Base-by-base conservation (phyloP, 768 basidiomycete genomes). In the Pulveroboletus sp. region DNA sequence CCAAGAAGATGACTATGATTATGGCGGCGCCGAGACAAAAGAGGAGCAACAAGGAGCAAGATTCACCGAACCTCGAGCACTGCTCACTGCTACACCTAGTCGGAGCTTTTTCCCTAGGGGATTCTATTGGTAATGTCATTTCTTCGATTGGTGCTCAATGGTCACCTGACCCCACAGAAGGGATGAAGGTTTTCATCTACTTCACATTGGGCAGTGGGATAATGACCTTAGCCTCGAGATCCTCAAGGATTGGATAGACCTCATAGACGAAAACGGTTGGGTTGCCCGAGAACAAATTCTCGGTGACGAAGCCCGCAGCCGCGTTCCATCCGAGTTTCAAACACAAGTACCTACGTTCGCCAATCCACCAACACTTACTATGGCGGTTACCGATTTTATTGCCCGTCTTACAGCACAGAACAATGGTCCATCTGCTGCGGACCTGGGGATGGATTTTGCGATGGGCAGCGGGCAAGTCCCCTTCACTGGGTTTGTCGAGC, bases 161-260 rank as follows among this genome's bases (percentile, higher is more conserved):
- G 36, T 40, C 12, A 23, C 43, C 49, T 21, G 45, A 20, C 17
- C 40, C 44, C 51, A 17, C 33, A 40, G 11, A 59, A 92, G 90
- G 94, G 94, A 98, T 66, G 94, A 98, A 69, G 94, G 94, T 2
- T 98, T 98, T 75, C 94, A 98, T 69, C 70, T 97, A 25, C 69
- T 93, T 29, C 85, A 94, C 56, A 90, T 98, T 38, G 92, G 92
- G 16, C 82, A 85, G 60, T 94, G 89, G 88, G 95, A 98, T 61
- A 92, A 86, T 50, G 92, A 91, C 58, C 81, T 97, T 46, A 84
- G 93, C 57, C 75, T 97, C 25, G 88, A 93, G 62, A 97, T 98
- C 50, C 72, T 98, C 33, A 85, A 84, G 61, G 81, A 84, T 52
- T 98, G 94, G 94, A 82, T 97, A 42, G 72, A 83, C 53, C 77